Conservation (phyloP, 371 early-diverging fungal species). For the Rhizopus arrhizus region DNA sequence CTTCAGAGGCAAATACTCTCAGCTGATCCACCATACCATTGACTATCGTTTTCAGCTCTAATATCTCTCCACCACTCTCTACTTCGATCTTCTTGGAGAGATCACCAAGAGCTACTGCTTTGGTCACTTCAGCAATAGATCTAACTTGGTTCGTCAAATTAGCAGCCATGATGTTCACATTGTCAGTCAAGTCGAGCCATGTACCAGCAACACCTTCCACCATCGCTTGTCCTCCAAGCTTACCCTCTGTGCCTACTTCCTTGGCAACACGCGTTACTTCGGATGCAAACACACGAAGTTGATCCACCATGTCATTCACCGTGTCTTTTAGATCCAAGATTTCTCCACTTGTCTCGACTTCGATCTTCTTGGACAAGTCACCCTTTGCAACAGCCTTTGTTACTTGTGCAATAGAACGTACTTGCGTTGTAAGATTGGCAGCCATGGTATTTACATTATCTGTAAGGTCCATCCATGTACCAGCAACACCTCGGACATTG, state of each 20-base stretch:
- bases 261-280: conserved; percentile 50
- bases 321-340: conserved; percentile 65
- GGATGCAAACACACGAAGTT: conserved; percentile 54
- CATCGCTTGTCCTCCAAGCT: conserved; percentile 38
- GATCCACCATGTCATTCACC: conserved; percentile 65
- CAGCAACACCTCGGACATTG: conserved; percentile 38
- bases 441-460: conserved; percentile 52
- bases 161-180: conserved; percentile 47
- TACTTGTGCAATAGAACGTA: conserved; percentile 54
- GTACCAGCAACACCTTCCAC: conserved; percentile 47
- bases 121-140: conserved; percentile 52
- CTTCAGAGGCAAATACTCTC: conserved; percentile 59
- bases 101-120: conserved; percentile 56
- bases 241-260: conserved; percentile 62
- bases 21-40: conserved; percentile 44
- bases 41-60: conserved; percentile 28
- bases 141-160: conserved; percentile 50
- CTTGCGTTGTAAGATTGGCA: conserved; percentile 41
- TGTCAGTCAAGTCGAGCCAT: conserved; percentile 52
- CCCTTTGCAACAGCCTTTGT: conserved; percentile 55
- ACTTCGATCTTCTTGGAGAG: conserved; percentile 50
- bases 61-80: conserved; percentile 39
- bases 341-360: conserved; percentile 64
- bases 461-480: conserved; percentile 50
- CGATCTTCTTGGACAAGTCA: conserved; percentile 60